phyloP scores from a whole-genome alignment of 192 early-diverging fungal genomes.

The Geranomyces variabilis region DNA sequence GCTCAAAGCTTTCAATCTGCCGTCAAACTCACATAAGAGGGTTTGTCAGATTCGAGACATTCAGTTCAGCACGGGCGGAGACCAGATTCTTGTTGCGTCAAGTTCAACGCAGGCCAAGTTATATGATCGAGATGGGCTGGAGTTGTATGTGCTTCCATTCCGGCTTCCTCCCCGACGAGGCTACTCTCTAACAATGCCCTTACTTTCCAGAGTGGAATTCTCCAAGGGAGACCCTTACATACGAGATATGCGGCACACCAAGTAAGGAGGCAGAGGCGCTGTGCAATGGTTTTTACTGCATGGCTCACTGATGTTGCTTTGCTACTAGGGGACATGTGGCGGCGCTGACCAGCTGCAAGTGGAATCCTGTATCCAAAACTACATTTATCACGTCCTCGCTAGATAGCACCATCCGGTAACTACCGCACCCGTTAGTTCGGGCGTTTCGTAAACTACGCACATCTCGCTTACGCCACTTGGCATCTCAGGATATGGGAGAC shows the following conservation, averaged over 20 bases:
- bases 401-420: constrained; percentile 77
- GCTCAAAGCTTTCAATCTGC: neutral
- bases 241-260: constrained; percentile 80
- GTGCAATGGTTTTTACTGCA: too few relatives aligned
- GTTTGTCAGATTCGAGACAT: constrained; percentile 72
- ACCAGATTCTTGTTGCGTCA: constrained; percentile 79
- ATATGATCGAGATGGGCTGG: constrained; percentile 77
- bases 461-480: too few relatives aligned
- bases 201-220: constrained; percentile 56
- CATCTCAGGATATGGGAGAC: constrained; percentile 76
- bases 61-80: constrained; percentile 74
- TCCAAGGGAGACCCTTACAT: constrained; percentile 94
- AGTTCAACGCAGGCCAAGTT: constrained; percentile 73
- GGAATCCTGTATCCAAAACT: constrained; percentile 73
- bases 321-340: constrained; percentile 77
- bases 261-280: too few relatives aligned
- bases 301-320: too few relatives aligned
- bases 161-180: neutral
- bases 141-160: constrained; percentile 46
- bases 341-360: constrained; percentile 72
- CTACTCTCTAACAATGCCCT: neutral
- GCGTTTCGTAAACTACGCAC: neutral
- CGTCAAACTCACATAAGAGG: neutral
- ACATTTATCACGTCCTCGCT: constrained; percentile 77
- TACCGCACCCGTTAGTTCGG: neutral